Base-by-base conservation (phyloP, 2,329 filamentous ascomycete genomes). In the Escovopsis weberi region DNA sequence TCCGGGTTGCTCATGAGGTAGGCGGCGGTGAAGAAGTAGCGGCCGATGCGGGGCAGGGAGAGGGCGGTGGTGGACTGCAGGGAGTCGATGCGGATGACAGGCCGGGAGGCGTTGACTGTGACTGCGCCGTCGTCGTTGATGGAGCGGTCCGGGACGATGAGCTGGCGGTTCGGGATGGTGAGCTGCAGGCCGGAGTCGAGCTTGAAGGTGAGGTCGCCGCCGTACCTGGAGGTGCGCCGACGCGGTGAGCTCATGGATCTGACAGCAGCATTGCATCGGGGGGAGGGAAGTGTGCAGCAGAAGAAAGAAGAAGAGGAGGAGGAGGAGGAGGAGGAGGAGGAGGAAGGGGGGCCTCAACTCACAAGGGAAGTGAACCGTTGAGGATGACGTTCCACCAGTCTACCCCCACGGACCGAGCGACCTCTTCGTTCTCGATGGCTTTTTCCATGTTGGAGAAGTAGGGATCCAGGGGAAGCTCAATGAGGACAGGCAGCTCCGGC, bases 271-370 rank as follows among this genome's bases (percentile, higher is more conserved):
- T 15, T 15, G 15, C 28, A 30, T 6, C 28, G 10, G 10, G 28
- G 28, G 6, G 28, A 30, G 6, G 10, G 10, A 30, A 30, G 28
- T 6, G 28, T 6, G 10, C 6, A 30, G 28, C 28, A 10, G 10
- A 30, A 30, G 28, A 30, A 30, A 30, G 28, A 30, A 30, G 28
- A 10, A 2, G 28, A 30, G 10, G 10, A 30, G 28, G 10, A 10
- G 28, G 28, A 10, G 28, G 28, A 10, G 28, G n/a, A 39, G 12
- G 18, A 33, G 15, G 43, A 46, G 41, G 44, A 58, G 47, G 57
- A 54, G 19, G 44, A 55, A 1, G 55, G 10, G 28, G 28, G 28
- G 28, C 6, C 10, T 6, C 6, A 30, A 45, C 38, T 33, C 33
- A 40, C 44, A 42, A 11, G n/a, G 41, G 37, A 23, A 23, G n/a